Percentiles rank a stretch among this genome's conserved stretches.
Conservation (phyloP, 2,329 filamentous ascomycete genomes). For the Ramularia collo-cygni region DNA sequence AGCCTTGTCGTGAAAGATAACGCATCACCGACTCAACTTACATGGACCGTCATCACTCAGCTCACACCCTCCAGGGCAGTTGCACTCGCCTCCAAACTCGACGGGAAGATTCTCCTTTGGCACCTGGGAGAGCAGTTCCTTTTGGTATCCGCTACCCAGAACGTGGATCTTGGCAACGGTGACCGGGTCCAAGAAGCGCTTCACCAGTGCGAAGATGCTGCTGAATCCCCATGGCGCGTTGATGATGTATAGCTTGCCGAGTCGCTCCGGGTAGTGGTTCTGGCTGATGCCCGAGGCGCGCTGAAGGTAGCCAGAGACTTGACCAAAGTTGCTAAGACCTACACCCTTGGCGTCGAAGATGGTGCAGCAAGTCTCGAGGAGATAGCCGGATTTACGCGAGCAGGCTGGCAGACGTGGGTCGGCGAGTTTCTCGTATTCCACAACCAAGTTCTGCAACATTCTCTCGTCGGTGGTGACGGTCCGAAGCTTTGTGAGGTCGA, state of each 20-base stretch:
- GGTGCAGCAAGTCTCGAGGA: slow-evolving; percentile 96
- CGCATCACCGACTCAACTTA: slow-evolving; percentile 17
- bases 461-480: slow-evolving; percentile 88
- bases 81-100: slow-evolving; percentile 75
- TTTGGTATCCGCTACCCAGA: slow-evolving; percentile 72
- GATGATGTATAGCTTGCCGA: slow-evolving; percentile 95
- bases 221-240: slow-evolving; percentile 97
- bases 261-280: slow-evolving; percentile 97
- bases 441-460: slow-evolving; percentile 93
- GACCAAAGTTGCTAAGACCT: slow-evolving; percentile 69
- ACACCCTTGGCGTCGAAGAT: slow-evolving; percentile 98
- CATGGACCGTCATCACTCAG: slow-evolving; percentile 89
- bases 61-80: slow-evolving; percentile 74
- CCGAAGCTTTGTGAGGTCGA: slow-evolving; percentile 82
- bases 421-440: slow-evolving; percentile 94
- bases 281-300: slow-evolving; percentile 84
- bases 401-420: slow-evolving; percentile 92
- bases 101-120: slow-evolving; percentile 84
- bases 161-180: slow-evolving; percentile 96
- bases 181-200: slow-evolving; percentile 92
- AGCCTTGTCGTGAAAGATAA: neutral
- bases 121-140: slow-evolving; percentile 76
- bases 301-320: slow-evolving; percentile 82
- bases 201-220: slow-evolving; percentile 75
- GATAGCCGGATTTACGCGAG: slow-evolving; percentile 80